Conservation (phyloP, 345 rosid species). For the Corchorus capsularis region DNA sequence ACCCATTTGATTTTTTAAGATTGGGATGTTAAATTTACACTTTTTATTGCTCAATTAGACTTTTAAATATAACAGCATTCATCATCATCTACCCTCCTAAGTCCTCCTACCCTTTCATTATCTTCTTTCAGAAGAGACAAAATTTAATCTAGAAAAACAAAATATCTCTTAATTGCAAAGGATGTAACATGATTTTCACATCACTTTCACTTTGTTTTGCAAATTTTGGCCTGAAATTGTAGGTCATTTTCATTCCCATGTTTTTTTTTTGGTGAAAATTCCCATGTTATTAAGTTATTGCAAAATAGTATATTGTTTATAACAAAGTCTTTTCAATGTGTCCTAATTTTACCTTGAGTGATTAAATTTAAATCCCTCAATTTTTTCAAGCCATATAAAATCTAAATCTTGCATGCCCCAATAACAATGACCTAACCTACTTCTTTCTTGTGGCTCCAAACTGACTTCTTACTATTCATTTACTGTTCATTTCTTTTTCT, state of each 20-base stretch:
- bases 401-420: background rate
- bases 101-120: background rate
- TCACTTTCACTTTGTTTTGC: conserved; percentile 1
- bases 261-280: no score
- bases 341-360: background rate
- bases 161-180: conserved; percentile 8
- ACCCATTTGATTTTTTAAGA: background rate
- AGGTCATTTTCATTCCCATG: background rate
- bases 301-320: background rate
- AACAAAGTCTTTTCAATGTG: background rate
- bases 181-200: conserved; percentile 16
- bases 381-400: background rate
- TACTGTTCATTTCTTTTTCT: background rate
- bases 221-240: conserved; percentile 8
- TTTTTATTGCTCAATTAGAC: background rate
- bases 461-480: background rate
- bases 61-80: background rate
- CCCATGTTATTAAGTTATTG: background rate
- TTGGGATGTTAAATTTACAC: background rate
- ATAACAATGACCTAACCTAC: background rate
- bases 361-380: background rate
- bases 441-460: background rate
- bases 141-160: conserved; percentile 2
- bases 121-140: background rate
- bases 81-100: no score